Base-by-base conservation (phyloP, 225 moss, liverwort and hornwort species). In the Sphagnum contortum region DNA sequence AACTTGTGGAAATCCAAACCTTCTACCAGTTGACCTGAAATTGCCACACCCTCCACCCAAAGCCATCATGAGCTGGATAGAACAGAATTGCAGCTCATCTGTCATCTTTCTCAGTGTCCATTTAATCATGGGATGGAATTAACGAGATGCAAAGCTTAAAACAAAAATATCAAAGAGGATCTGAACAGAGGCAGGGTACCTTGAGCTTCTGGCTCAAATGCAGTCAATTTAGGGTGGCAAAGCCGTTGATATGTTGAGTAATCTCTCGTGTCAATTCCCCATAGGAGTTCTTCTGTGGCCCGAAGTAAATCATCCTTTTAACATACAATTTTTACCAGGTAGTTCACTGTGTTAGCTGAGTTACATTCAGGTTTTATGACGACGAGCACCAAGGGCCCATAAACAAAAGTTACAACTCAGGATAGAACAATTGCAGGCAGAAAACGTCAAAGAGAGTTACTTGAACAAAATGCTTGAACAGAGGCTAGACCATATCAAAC, bases 141-240 rank as follows among this genome's bases (percentile, higher is more conserved):
- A 29, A 29, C 3, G 44, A 9, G 13, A 9, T 14, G 4, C 9
- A 61, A 8, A 10, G 9, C 47, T 29, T 29, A 44, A 8, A 3
- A 12, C 62, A 47, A 62, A 7, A 2, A 44, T 46, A 61, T 8
- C 8, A 61, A 8, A 8, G 14, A 5, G 9, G 58, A 59, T 62
- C 29, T 1, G 29, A 29, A 48, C 62, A 0, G 11, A 11, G 3
- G 10, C 49, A 2, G 48, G 11, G 47, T 74, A 87, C 89, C 91
- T 87, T 81, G 79, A 65, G 87, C 66, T 65, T 96, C 75, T 50
- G 92, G 90, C 71, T 96, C 95, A 54, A 96, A 96, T 60, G 89
- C 81, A 12, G 95, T 91, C 62, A 91, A 76, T 77, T 79, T 61
- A 70, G 94, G 79, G 68, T 86, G 81, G 68, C 83, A 86, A 69